phyloP scores from a whole-genome alignment of 345 rosid species.

The Physaria fendleri region DNA sequence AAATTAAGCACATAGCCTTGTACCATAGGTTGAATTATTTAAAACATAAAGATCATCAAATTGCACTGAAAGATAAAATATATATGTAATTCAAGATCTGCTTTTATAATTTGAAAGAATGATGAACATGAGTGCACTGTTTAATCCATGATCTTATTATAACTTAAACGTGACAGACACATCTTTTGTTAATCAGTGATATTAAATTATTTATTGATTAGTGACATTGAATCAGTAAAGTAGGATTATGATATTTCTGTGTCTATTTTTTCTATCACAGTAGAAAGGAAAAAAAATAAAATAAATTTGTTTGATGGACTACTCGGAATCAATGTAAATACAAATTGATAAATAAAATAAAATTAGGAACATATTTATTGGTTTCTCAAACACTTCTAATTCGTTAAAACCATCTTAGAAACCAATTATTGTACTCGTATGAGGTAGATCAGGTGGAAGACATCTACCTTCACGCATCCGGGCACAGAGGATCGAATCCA shows the following conservation, averaged over 20 bases:
- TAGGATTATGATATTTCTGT: background rate
- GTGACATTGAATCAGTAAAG: background rate
- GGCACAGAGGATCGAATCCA: too few species aligned
- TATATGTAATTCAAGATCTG: background rate
- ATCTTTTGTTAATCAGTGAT: slow-evolving; percentile 11
- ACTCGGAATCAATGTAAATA: too few species aligned
- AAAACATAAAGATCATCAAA: background rate
- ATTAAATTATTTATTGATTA: background rate
- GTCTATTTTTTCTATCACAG: too few species aligned
- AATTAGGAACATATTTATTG: too few species aligned
- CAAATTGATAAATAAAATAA: too few species aligned
- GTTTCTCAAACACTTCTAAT: too few species aligned
- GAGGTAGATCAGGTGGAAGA: too few species aligned
- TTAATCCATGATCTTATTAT: slow-evolving; percentile 6
- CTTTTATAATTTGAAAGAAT: slow-evolving; percentile 20
- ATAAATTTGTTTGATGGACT: too few species aligned
- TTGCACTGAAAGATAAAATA: background rate
- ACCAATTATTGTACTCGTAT: too few species aligned
- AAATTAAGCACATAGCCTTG: background rate
- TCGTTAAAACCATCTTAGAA: too few species aligned
- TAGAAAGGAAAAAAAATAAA: too few species aligned
- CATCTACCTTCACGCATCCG: too few species aligned
- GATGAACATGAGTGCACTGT: slow-evolving; percentile 11
- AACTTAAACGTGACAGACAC: slow-evolving; percentile 14
- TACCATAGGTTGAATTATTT: background rate